phyloP scores from a whole-genome alignment of 495 filamentous ascomycete species.

The Hypoxylon lenormandii region DNA sequence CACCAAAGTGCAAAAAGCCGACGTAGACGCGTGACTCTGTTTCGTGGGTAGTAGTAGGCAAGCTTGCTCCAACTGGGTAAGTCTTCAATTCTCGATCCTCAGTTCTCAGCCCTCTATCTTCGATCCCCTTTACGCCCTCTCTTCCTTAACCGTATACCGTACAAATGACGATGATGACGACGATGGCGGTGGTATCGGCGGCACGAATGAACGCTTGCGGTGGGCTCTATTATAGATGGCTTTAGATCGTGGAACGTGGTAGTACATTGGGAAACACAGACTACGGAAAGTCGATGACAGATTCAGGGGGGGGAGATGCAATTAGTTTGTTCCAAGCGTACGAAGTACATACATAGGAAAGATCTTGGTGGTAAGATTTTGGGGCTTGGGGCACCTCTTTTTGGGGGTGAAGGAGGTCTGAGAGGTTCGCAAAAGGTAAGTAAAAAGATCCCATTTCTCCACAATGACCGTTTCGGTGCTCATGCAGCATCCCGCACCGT shows the following conservation, averaged over 20 bases:
- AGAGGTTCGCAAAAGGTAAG: constrained; percentile 25
- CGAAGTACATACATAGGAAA: constrained; percentile 31
- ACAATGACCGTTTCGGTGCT: constrained; percentile 44
- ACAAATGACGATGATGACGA: constrained; percentile 20
- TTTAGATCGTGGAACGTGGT: constrained; percentile 41
- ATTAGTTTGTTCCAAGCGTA: constrained; percentile 12
- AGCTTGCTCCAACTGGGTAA: constrained; percentile 24
- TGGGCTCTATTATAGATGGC: constrained; percentile 27
- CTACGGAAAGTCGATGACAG: constrained; percentile 17
- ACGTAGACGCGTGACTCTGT: constrained; percentile 38
- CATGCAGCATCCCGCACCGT: constrained; percentile 42
- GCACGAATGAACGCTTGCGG: constrained; percentile 25
- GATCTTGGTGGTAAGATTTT: constrained; percentile 23
- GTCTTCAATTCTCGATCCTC: constrained; percentile 11
- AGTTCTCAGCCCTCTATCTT: no score
- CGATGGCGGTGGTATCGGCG: constrained; percentile 16
- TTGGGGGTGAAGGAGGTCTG: constrained; percentile 14
- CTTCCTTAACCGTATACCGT: constrained; percentile 27
- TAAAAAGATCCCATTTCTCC: constrained; percentile 44
- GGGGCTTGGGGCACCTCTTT: neutral
- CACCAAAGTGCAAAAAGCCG: constrained; percentile 25
- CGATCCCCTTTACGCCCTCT: constrained; percentile 21
- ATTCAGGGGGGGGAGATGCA: constrained; percentile 19
- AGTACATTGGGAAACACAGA: constrained; percentile 39
- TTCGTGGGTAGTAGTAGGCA: no score